phyloP scores from a whole-genome alignment of 768 basidiomycete species.

The Tremella yokohamensis region DNA sequence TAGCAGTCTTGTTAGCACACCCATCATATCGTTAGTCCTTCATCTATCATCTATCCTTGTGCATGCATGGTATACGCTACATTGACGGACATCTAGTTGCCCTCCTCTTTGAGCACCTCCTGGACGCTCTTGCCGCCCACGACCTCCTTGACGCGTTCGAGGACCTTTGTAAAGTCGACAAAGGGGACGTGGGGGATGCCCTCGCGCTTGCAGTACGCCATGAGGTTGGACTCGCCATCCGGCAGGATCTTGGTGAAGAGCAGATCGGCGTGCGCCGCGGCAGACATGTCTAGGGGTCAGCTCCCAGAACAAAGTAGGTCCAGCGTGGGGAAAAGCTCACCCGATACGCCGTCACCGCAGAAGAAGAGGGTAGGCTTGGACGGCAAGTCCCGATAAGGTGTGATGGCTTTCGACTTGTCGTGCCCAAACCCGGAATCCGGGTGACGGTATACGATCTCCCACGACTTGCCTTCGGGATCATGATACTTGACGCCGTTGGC shows the following conservation, averaged over 20 bases:
- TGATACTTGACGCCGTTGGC: constrained; percentile 78
- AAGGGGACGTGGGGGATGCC: constrained; percentile 78
- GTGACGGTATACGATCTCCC: constrained; percentile 77
- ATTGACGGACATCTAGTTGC: constrained; percentile 13
- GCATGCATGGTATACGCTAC: constrained; percentile 1
- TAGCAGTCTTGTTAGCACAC: too few relatives aligned
- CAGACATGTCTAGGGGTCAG: constrained; percentile 70
- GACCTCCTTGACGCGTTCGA: constrained; percentile 61
- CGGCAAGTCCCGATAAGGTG: constrained; percentile 73
- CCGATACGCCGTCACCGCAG: constrained; percentile 96
- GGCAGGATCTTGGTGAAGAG: constrained; percentile 77
- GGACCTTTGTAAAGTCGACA: constrained; percentile 56
- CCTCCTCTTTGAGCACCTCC: constrained; percentile 54
- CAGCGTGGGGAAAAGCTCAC: constrained; percentile 54
- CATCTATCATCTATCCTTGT: constrained; percentile 9
- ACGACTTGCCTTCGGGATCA: constrained; percentile 63
- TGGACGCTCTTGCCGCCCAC: constrained; percentile 67
- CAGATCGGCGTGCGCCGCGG: constrained; percentile 84
- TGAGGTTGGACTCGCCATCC: constrained; percentile 69
- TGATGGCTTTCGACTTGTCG: constrained; percentile 91
- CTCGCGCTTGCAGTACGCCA: constrained; percentile 72
- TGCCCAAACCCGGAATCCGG: constrained; percentile 87
- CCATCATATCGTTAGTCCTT: too few relatives aligned
- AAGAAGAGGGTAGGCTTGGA: constrained; percentile 80
- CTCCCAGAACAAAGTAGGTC: neutral